These are phyloP conservation scores for Paramecium bursaria DNA, from an alignment of 73 alveolate genomes.

Conservation along the genomic window DNA sequence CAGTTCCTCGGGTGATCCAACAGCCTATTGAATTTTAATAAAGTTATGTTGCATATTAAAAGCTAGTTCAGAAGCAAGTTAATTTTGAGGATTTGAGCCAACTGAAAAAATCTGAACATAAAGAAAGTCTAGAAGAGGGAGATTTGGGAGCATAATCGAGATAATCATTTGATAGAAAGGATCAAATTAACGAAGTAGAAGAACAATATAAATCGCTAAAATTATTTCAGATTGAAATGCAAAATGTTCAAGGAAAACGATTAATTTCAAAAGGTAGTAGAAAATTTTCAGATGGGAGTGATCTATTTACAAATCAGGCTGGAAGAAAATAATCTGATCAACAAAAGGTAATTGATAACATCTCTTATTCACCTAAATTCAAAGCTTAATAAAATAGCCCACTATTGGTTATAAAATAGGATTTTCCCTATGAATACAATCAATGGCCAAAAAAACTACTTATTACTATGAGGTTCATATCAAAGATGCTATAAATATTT, in stretches of 20 bases:
- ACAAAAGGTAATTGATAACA: too few species aligned
- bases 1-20: conserved; percentile 59
- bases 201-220: conserved; percentile 54
- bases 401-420: background rate
- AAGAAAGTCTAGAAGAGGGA: conserved; percentile 59
- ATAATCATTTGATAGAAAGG: conserved; percentile 29
- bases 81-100: conserved; percentile 31
- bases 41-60: background rate
- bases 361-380: conserved; percentile 11
- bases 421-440: background rate
- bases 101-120: conserved; percentile 37
- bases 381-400: background rate
- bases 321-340: too few species aligned
- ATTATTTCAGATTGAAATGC: conserved; percentile 37
- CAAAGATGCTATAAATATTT: background rate
- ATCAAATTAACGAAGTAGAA: conserved; percentile 44
- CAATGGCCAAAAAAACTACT: conserved; percentile 14
- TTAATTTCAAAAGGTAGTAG: conserved; percentile 23
- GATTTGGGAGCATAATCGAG: conserved; percentile 17
- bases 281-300: conserved; percentile 37
- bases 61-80: conserved; percentile 27
- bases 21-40: background rate
- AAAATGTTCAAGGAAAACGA: conserved; percentile 1
- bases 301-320: too few species aligned
- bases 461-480: background rate